Evolutionary conservation across 1,284 basidiomycete genomes (phyloP).

Genomic region (Boletellus deceptivus): DNA sequence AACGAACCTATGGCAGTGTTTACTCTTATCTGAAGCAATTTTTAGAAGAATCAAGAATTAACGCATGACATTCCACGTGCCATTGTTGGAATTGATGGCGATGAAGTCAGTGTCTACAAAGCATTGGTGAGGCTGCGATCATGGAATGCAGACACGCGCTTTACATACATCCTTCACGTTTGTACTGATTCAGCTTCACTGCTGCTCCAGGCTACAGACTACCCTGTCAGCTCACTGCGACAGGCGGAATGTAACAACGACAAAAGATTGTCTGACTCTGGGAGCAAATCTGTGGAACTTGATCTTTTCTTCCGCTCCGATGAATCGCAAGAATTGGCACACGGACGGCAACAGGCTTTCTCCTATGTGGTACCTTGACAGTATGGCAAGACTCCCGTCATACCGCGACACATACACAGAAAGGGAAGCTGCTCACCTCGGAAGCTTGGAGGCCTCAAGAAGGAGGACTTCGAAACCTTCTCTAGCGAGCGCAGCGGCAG

Average conservation of each 20-base stretch:
- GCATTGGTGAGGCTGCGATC: background rate
- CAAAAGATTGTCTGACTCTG: background rate
- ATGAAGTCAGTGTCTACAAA: background rate
- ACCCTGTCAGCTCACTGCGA: background rate
- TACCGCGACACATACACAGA: background rate
- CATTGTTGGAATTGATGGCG: background rate
- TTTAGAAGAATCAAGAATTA: background rate
- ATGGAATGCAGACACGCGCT: too few relatives aligned
- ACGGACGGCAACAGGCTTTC: constrained; percentile 1
- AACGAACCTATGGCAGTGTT: background rate
- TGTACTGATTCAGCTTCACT: constrained; percentile 37
- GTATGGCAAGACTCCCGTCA: background rate
- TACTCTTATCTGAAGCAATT: background rate
- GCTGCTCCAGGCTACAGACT: constrained; percentile 20
- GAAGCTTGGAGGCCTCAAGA: constrained; percentile 3
- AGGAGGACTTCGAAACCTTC: constrained; percentile 1
- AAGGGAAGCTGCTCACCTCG: background rate
- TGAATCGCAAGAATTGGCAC: background rate
- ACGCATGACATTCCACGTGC: background rate
- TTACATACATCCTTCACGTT: constrained; percentile 38
- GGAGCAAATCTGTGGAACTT: background rate
- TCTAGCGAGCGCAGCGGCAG: background rate
- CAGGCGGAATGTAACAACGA: too few relatives aligned
- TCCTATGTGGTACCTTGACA: constrained; percentile 3
- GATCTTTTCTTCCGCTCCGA: background rate